Evolutionary conservation across 495 filamentous ascomycete species (phyloP).

Genomic region (Penicillium atrosanguineum): DNA sequence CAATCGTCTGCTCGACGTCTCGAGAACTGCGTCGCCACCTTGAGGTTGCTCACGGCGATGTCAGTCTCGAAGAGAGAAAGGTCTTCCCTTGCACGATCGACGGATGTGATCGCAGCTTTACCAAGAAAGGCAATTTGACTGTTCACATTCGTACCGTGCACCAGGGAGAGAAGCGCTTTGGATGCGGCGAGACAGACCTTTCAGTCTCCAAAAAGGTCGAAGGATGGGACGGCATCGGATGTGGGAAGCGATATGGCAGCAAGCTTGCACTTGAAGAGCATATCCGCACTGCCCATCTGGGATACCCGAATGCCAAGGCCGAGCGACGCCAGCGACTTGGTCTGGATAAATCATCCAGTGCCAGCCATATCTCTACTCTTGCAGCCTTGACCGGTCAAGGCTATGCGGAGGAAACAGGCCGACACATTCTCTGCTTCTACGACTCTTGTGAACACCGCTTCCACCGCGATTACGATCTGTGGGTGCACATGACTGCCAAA

Average conservation of each 20-base stretch:
- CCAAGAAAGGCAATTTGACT: conserved; percentile 73
- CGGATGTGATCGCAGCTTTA: conserved; percentile 71
- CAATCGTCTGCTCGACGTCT: conserved; percentile 56
- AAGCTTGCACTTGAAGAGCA: conserved; percentile 80
- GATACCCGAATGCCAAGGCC: conserved; percentile 46
- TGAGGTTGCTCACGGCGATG: conserved; percentile 64
- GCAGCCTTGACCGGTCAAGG: conserved; percentile 58
- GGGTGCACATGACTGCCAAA: conserved; percentile 58
- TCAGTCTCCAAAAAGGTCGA: conserved; percentile 53
- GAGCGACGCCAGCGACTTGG: conserved; percentile 41
- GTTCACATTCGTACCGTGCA: conserved; percentile 77
- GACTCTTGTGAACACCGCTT: conserved; percentile 58
- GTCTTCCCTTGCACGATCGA: conserved; percentile 59
- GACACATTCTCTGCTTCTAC: conserved; percentile 56
- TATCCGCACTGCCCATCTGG: conserved; percentile 71
- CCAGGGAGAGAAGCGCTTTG: conserved; percentile 60
- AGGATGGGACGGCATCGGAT: conserved; percentile 67
- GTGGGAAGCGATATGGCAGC: conserved; percentile 63
- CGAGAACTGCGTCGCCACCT: conserved; percentile 65
- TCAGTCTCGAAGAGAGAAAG: conserved; percentile 59
- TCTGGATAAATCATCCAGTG: conserved; percentile 15
- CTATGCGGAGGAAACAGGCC: conserved; percentile 51
- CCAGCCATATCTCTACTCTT: conserved; percentile 30
- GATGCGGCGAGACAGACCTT: conserved; percentile 69
- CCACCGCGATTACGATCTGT: conserved; percentile 63